Conservation (phyloP, 352 stramenopile genomes). For the Phytopythium boreale region DNA sequence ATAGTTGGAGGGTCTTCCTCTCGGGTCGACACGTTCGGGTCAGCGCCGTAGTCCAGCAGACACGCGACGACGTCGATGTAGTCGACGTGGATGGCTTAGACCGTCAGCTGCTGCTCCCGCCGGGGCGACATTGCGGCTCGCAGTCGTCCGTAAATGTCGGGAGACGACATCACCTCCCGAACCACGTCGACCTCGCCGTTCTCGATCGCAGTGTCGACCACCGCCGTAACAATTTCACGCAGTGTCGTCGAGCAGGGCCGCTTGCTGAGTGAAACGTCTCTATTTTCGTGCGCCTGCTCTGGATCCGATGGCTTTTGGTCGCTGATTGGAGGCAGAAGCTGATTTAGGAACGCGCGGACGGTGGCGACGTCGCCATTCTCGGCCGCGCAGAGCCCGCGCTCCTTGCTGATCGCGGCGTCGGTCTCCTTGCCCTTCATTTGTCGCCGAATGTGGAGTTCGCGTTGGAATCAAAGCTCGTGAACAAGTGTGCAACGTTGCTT, state of each 20-base stretch:
- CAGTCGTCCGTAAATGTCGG: neutral
- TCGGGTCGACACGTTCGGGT: neutral
- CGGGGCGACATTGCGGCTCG: neutral
- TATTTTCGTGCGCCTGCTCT: neutral
- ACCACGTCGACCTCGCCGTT: neutral
- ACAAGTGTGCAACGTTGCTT: too few species aligned
- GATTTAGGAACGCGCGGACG: neutral
- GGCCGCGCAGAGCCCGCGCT: neutral
- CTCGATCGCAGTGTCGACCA: conserved; percentile 1
- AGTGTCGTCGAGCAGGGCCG: neutral
- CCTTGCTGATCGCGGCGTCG: neutral
- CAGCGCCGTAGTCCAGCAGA: neutral
- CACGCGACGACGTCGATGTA: conserved; percentile 1
- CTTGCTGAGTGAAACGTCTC: neutral
- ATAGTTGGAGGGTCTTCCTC: neutral
- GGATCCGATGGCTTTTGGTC: neutral
- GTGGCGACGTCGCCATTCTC: neutral
- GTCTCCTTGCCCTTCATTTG: neutral
- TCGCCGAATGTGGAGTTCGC: too few species aligned
- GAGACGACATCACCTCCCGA: neutral
- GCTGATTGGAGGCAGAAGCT: neutral
- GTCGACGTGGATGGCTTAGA: conserved; percentile 13
- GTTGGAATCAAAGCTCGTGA: too few species aligned
- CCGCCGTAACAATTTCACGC: neutral
- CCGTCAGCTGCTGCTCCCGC: conserved; percentile 7